Conservation (phyloP, 768 basidiomycete genomes). For the Boletus insuetus region DNA sequence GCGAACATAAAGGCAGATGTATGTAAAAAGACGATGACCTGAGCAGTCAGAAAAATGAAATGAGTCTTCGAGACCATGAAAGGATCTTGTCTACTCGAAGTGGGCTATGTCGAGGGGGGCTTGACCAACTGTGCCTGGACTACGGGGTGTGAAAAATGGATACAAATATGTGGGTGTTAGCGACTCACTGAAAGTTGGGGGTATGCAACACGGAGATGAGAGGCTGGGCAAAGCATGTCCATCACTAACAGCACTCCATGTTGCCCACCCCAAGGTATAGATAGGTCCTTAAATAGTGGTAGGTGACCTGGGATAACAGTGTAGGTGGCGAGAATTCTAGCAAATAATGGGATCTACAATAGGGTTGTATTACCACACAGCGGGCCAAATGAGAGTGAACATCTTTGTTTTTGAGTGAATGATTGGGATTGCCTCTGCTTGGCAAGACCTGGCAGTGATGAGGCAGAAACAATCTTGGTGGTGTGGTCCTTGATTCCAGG, state of each 20-base stretch:
- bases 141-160: background rate
- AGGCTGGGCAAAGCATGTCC: conserved; percentile 22
- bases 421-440: conserved; percentile 24
- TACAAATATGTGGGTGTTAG: background rate
- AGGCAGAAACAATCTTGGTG: conserved; percentile 46
- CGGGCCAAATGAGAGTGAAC: too few species aligned
- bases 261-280: conserved; percentile 31
- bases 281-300: too few species aligned
- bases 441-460: conserved; percentile 31
- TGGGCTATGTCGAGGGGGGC: conserved; percentile 31
- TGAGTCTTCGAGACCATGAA: conserved; percentile 74
- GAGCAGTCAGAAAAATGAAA: too few species aligned
- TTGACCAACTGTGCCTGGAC: conserved; percentile 25
- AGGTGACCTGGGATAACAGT: too few species aligned
- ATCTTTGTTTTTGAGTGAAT: too few species aligned
- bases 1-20: too few species aligned
- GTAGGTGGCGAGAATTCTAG: too few species aligned
- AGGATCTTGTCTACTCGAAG: conserved; percentile 23
- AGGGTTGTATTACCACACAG: too few species aligned
- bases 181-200: conserved; percentile 25
- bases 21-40: too few species aligned
- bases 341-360: too few species aligned
- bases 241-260: conserved; percentile 21
- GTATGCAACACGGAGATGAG: conserved; percentile 28
- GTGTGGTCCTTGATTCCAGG: conserved; percentile 48